Evolutionary conservation across 768 basidiomycete genomes (phyloP).

Genomic region (Daedaleopsis sinensis): DNA sequence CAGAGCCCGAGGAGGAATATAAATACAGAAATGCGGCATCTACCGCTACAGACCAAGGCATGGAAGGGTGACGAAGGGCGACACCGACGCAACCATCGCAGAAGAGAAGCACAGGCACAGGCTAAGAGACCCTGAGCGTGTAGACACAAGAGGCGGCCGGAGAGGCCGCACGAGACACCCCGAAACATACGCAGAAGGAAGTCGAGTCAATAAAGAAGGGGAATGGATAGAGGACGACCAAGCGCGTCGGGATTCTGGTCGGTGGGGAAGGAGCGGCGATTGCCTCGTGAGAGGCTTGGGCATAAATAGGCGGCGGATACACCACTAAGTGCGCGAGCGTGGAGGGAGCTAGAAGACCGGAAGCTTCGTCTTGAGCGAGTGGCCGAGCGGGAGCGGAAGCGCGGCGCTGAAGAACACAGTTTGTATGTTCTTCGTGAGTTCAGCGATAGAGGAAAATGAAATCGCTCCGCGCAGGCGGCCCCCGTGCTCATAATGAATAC

Average conservation of each 20-base stretch:
- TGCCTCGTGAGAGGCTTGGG: neutral
- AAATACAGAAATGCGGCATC: neutral
- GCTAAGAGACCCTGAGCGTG: neutral
- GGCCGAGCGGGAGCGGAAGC: neutral
- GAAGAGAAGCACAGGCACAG: neutral
- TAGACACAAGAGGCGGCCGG: neutral
- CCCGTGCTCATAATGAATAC: neutral
- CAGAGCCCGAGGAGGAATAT: neutral
- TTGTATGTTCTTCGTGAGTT: neutral
- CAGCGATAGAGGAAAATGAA: neutral
- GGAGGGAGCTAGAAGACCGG: neutral
- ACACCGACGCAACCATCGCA: neutral
- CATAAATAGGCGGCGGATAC: constrained; percentile 10
- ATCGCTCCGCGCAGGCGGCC: too few species aligned
- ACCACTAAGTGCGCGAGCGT: constrained; percentile 70
- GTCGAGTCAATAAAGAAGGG: neutral
- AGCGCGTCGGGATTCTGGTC: neutral
- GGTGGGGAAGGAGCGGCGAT: neutral
- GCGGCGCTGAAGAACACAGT: neutral
- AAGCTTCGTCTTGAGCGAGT: neutral
- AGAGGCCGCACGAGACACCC: neutral
- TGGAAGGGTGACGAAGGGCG: too few species aligned
- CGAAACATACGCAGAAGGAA: neutral
- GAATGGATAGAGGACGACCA: neutral
- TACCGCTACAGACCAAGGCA: neutral